Percentiles rank a stretch among this genome's conserved stretches.
These are phyloP conservation scores for Pestalotiopsis sp. DNA, from an alignment of 2,329 filamentous ascomycete genomes.

Conservation along the genomic window DNA sequence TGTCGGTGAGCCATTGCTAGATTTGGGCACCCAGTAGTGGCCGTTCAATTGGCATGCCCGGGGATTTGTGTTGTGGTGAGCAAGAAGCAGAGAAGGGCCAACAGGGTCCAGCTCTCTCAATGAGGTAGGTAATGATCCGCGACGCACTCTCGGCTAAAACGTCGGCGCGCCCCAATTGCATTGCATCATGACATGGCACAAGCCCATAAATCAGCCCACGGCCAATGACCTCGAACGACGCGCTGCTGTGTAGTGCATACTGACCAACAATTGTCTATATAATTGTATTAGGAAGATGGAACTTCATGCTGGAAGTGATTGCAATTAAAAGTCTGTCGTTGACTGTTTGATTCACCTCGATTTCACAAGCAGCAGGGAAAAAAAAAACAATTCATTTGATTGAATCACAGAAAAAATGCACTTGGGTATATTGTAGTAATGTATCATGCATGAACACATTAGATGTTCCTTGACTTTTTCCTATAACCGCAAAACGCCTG, in stretches of 20 bases:
- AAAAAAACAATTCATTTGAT: neutral
- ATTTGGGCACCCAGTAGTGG: conserved; percentile 16
- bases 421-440: conserved; percentile 33
- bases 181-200: neutral
- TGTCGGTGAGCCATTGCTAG: conserved; percentile 28
- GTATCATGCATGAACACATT: conserved; percentile 1
- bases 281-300: neutral
- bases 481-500: conserved; percentile 12
- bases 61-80: conserved; percentile 5
- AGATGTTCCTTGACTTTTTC: conserved; percentile 11
- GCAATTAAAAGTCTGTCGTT: neutral
- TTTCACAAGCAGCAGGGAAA: neutral
- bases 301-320: neutral
- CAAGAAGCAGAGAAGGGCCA: neutral
- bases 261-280: neutral
- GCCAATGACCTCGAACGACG: neutral
- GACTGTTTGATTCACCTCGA: neutral
- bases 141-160: conserved; percentile 9
- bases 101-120: neutral
- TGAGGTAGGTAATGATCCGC: neutral
- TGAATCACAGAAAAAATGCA: conserved; percentile 31
- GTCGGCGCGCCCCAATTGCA: neutral
- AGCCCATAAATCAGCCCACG: neutral
- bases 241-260: neutral
- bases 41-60: conserved; percentile 3